Conservation (phyloP, 345 rosid genomes). For the Rhodomyrtus tomentosa region DNA sequence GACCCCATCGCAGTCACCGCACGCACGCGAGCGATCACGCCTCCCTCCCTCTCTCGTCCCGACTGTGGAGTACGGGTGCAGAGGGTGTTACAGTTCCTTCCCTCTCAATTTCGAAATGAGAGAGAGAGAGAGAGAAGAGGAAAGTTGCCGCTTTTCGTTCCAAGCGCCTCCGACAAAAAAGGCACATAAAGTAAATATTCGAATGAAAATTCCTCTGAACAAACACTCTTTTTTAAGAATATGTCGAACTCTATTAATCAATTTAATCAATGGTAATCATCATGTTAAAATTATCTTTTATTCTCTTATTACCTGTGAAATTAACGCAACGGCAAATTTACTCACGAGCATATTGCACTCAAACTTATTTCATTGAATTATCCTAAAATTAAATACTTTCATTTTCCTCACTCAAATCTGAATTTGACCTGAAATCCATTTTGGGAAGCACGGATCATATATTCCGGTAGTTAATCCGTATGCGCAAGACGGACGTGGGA, state of each 20-base stretch:
- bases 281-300: background rate
- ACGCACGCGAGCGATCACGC: background rate
- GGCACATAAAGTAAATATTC: background rate
- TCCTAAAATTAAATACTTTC: background rate
- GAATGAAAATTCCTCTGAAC: too few relatives aligned
- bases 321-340: background rate
- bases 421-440: background rate
- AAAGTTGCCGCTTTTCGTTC: background rate
- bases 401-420: too few relatives aligned
- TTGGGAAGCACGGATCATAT: background rate
- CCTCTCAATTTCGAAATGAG: constrained; percentile 20
- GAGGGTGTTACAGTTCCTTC: background rate
- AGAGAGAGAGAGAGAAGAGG: background rate
- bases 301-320: background rate
- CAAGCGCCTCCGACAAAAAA: background rate
- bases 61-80: background rate
- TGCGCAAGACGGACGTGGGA: too few relatives aligned
- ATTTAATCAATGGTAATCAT: background rate
- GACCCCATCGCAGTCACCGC: background rate
- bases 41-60: background rate
- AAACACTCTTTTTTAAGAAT: background rate
- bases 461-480: too few relatives aligned
- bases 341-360: background rate
- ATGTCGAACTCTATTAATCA: background rate
- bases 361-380: too few relatives aligned